These are phyloP conservation scores for Boletus barrowsii DNA, from an alignment of 768 basidiomycete species.

Conservation along the genomic window DNA sequence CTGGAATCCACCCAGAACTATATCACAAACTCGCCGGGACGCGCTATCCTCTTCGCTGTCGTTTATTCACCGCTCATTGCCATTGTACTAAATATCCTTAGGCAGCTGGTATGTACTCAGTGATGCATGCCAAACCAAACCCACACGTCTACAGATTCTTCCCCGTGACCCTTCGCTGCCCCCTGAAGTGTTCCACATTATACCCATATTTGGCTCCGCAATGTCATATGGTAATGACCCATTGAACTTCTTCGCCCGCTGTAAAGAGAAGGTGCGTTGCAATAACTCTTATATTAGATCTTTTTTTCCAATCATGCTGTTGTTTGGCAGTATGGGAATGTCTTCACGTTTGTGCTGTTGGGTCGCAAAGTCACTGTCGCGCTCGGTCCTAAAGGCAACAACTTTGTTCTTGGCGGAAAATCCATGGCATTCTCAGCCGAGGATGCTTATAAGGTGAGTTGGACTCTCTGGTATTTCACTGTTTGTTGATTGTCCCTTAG, in stretches of 20 bases:
- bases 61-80: slow-evolving; percentile 67
- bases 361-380: slow-evolving; percentile 91
- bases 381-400: slow-evolving; percentile 87
- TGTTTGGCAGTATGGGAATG: slow-evolving; percentile 75
- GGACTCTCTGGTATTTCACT: background rate
- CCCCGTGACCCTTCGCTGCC: slow-evolving; percentile 73
- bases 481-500: slow-evolving; percentile 37
- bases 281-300: background rate
- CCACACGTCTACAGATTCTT: slow-evolving; percentile 45
- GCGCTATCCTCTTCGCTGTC: slow-evolving; percentile 39
- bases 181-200: slow-evolving; percentile 89
- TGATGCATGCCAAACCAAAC: background rate
- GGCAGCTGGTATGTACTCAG: slow-evolving; percentile 63
- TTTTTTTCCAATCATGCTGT: background rate
- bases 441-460: slow-evolving; percentile 86
- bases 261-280: slow-evolving; percentile 69
- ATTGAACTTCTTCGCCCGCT: slow-evolving; percentile 78
- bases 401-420: slow-evolving; percentile 93
- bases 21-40: slow-evolving; percentile 23
- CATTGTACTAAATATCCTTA: slow-evolving; percentile 69
- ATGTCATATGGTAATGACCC: slow-evolving; percentile 91
- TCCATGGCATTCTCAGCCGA: slow-evolving; percentile 90
- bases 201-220: slow-evolving; percentile 90
- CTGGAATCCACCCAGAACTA: slow-evolving; percentile 19
- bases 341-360: slow-evolving; percentile 93